Evolutionary conservation across 208 protist species (phyloP), one percentile per base, ranked within the genome.

Genomic region (Leptomonas seymouri): DNA sequence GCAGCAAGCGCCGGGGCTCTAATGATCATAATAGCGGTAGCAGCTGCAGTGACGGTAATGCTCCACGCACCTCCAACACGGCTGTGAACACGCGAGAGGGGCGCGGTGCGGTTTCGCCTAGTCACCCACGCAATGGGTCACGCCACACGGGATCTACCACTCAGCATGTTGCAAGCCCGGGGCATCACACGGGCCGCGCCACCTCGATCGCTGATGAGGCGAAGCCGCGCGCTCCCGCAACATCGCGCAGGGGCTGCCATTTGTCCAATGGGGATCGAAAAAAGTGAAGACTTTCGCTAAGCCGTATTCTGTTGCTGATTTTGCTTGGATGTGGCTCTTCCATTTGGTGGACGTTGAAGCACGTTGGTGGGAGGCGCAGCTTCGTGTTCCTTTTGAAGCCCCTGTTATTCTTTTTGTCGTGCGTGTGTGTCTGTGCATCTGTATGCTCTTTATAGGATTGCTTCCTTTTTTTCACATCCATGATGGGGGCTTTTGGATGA

Each of bases 101-200:
- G 4, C 25, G n/a, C n/a, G n/a, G 36, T 18, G 18, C n/a, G 0
- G 25, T 27, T 3, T 70, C 71, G 58, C 56, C 71, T 12, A 67
- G 27, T 23, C 69, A 58, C 23, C 46, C 31, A 30, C 63, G 64
- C 28, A 46, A 28, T 34, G 71, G 56, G 20, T 39, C 66, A 7
- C 71, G 63, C 28, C 56, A 28, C 7, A 45, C 49, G 16, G 55
- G 71, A 25, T 67, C 63, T 39, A 49, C 64, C 20, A 50, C 55
- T 41, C 66, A 61, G 25, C 71, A 57, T 34, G 64, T 36, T 9
- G 11, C 30, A 1, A 41, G 39, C 25, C 55, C 53, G 3, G 64
- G 48, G n/a, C 70, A 70, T 41, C 71, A 71, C 28, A 62, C 71
- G 36, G 67, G 55, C 34, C 64, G 71, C 18, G 31, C 57, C 30